Evolutionary conservation across 768 basidiomycete species (phyloP), one percentile per base, ranked within the genome.

Genomic region (Epithele typhae): DNA sequence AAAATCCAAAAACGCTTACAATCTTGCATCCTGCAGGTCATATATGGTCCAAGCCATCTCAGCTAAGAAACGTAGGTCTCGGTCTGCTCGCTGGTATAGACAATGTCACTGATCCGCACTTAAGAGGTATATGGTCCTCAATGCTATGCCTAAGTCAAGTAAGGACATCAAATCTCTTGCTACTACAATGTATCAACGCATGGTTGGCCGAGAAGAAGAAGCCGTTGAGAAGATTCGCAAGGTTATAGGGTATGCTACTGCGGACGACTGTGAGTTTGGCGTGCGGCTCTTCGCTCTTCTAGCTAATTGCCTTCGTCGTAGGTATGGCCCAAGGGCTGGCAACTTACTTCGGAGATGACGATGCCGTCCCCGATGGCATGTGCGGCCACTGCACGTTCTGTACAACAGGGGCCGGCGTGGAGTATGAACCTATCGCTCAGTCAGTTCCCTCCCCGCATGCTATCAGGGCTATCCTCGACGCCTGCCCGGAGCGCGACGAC

Each of bases 351-450:
- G 74, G 74, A 14, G 70, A 76, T 46, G 50, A 56, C 19, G 62
- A 63, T 25, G 69, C 66, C 6, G 69, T 75, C 0, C 68, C 70
- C 1, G 62, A 62, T 14, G 66, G 65, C 2, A 62, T 66, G 49
- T 78, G 75, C 47, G 67, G 64, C 1, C 52, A 51, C 11, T 77
- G 76, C 63, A 71, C 68, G 25, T 72, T 69, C 60, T 76, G 76
- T 56, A 52, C 40, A 23, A 67, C 62, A 5, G 68, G 68, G 3
- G 52, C 65, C 19, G 57, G 64, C 5, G 55, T 68, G 6, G 50
- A 61, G 11, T 73, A 73, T 49, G 49, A 58, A 25, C 44, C 57
- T 27, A 50, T 50, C 17, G 42, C 56, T 22, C 34, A 52, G 18
- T 40, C 55, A 15, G 40, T 51, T 21, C 49, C 67, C 22, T 53